Percentiles rank a stretch among this genome's conserved stretches.
These are phyloP conservation scores for Aspergillus versicolor DNA, from an alignment of 2,329 filamentous ascomycete genomes.

Conservation along the genomic window DNA sequence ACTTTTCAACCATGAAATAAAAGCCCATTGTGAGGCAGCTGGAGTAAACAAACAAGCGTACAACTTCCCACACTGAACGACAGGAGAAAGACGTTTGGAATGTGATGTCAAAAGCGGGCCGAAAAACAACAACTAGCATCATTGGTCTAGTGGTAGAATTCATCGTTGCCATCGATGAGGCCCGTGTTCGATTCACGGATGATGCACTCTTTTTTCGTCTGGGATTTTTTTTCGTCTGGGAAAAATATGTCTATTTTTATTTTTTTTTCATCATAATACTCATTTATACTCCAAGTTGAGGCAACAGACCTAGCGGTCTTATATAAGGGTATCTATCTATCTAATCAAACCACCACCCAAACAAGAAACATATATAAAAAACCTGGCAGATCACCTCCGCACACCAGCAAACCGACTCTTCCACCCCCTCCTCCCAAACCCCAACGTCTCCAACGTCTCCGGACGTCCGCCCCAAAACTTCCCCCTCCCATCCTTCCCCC, in stretches of 20 bases:
- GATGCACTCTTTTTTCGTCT: slow-evolving; percentile 29
- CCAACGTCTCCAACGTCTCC: slow-evolving; percentile 40
- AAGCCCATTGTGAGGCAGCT: too few species aligned
- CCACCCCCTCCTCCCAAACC: slow-evolving; percentile 36
- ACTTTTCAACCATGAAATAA: too few species aligned
- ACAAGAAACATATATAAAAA: too few species aligned
- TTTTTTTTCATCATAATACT: too few species aligned
- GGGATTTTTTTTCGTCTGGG: too few species aligned
- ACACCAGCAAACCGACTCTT: slow-evolving; percentile 34
- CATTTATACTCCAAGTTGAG: too few species aligned
- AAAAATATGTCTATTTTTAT: too few species aligned
- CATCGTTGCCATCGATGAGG: slow-evolving; percentile 48
- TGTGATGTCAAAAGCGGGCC: background rate
- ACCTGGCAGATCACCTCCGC: slow-evolving; percentile 2
- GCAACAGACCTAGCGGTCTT: too few species aligned
- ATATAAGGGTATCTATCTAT: too few species aligned
- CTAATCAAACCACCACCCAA: background rate
- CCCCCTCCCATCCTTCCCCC: slow-evolving; percentile 22
- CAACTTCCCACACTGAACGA: too few species aligned
- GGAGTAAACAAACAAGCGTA: too few species aligned
- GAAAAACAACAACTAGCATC: slow-evolving; percentile 26
- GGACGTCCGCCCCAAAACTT: slow-evolving; percentile 36
- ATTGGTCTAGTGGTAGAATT: slow-evolving; percentile 49
- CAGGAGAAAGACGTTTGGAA: background rate
- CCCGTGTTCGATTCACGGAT: slow-evolving; percentile 50